These are phyloP conservation scores for Parietaria judaica DNA, from an alignment of 306 rosid species.

Conservation along the genomic window DNA sequence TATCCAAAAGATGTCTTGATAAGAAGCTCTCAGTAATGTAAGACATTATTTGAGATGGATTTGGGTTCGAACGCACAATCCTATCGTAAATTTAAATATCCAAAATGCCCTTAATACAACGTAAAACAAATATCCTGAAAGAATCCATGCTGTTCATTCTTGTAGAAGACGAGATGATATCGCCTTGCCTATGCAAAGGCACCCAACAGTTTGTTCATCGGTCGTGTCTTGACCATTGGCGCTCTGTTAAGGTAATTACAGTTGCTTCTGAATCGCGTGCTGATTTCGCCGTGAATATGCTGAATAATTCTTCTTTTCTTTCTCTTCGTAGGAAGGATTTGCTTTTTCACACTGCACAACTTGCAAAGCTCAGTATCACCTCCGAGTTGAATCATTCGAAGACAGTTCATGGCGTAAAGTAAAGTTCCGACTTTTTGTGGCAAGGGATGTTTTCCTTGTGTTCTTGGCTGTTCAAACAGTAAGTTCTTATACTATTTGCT, in stretches of 20 bases:
- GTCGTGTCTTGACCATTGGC: conserved; percentile 99
- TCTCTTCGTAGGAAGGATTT: conserved; percentile 71
- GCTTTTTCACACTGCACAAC: conserved; percentile 99
- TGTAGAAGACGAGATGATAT: conserved; percentile 81
- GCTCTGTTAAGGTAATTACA: conserved; percentile 72
- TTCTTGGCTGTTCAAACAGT: conserved; percentile 95
- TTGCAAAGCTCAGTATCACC: conserved; percentile 96
- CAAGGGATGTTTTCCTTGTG: conserved; percentile 96
- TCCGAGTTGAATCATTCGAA: conserved; percentile 64
- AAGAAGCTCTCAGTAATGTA: too few species aligned
- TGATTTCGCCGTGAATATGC: background rate
- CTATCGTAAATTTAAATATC: too few species aligned
- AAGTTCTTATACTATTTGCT: conserved; percentile 27
- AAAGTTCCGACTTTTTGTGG: conserved; percentile 86
- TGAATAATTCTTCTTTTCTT: background rate
- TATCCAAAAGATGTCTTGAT: too few species aligned
- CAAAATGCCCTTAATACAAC: too few species aligned
- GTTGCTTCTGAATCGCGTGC: background rate
- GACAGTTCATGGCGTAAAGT: conserved; percentile 84
- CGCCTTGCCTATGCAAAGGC: conserved; percentile 99
- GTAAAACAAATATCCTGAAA: too few species aligned
- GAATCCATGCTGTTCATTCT: too few species aligned
- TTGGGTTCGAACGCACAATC: too few species aligned
- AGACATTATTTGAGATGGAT: too few species aligned
- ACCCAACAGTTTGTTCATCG: conserved; percentile 99